A percentile compares a stretch with the other conserved stretches of the same genome.
Evolutionary conservation across 2,329 filamentous ascomycete genomes (phyloP).

Genomic region (Bisporella sp.): DNA sequence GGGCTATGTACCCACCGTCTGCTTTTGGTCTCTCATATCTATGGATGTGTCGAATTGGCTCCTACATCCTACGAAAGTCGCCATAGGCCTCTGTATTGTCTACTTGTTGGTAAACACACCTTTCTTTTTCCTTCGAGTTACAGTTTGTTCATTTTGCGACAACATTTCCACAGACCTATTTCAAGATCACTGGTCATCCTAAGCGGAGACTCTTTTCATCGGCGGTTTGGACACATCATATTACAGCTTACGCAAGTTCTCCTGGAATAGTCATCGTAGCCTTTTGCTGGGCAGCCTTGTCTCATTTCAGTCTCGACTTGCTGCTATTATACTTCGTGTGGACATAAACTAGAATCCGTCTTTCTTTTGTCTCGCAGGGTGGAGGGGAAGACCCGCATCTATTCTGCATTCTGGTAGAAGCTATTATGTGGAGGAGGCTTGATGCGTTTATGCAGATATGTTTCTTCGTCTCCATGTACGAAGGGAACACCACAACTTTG

Average conservation of each 20-base stretch:
- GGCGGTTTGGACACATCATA: conserved; percentile 56
- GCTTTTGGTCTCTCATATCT: conserved; percentile 29
- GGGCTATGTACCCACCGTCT: conserved; percentile 20
- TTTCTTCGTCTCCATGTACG: conserved; percentile 23
- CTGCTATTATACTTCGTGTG: conserved; percentile 17
- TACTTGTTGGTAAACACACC: conserved; percentile 11
- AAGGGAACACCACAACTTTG: conserved; percentile 21
- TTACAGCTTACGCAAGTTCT: conserved; percentile 47
- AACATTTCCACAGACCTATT: conserved; percentile 29
- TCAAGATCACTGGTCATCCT: conserved; percentile 48
- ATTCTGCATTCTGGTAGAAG: conserved; percentile 16
- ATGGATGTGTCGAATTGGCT: conserved; percentile 27
- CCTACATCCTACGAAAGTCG: conserved; percentile 24
- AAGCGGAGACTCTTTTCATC: conserved; percentile 43
- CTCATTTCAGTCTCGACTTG: conserved; percentile 16
- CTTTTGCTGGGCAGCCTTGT: conserved; percentile 11
- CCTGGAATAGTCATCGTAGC: conserved; percentile 16
- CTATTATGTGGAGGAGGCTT: conserved; percentile 15
- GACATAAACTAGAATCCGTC: conserved; percentile 19
- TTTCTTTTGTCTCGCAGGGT: conserved; percentile 14
- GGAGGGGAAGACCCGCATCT: conserved; percentile 14
- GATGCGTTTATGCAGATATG: conserved; percentile 19
- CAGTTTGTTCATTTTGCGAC: conserved; percentile 26
- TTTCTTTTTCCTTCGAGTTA: conserved; percentile 16
- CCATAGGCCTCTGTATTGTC: conserved; percentile 21